A percentile compares a stretch with the other conserved stretches of the same genome.
These are phyloP conservation scores for Chloris gayana DNA, from an alignment of 176 grass and related monocot genomes.

Conservation along the genomic window DNA sequence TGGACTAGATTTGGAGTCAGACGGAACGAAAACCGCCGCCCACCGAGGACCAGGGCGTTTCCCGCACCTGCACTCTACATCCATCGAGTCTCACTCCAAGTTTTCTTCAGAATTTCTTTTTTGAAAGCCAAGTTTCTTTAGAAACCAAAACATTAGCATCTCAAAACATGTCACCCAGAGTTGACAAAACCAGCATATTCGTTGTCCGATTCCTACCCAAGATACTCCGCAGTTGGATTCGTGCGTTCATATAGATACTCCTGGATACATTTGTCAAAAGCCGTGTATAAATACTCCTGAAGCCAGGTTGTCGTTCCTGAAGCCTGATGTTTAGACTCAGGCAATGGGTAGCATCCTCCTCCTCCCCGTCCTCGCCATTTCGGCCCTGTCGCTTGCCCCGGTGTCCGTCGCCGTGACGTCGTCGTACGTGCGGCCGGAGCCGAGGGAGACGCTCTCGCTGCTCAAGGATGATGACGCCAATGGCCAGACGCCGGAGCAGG, in stretches of 20 bases:
- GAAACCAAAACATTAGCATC: neutral
- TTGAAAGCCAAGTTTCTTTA: neutral
- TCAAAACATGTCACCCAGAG: neutral
- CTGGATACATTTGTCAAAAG: no score
- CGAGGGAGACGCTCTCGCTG: slow-evolving; percentile 38
- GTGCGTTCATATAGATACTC: slow-evolving; percentile 1
- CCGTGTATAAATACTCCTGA: no score
- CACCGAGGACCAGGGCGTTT: no score
- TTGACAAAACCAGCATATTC: slow-evolving; percentile 3
- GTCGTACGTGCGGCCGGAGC: slow-evolving; percentile 49
- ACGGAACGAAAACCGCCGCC: no score
- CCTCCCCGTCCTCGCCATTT: neutral
- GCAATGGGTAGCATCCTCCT: neutral
- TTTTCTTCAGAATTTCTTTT: no score
- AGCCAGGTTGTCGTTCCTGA: neutral
- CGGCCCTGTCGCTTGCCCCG: neutral
- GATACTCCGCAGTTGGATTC: neutral
- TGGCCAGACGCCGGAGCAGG: slow-evolving; percentile 61
- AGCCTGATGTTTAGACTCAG: neutral
- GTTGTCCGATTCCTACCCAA: neutral
- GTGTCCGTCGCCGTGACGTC: slow-evolving; percentile 40
- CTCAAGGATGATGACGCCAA: slow-evolving; percentile 31
- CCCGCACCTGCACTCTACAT: no score
- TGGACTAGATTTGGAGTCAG: no score
- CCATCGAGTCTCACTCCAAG: no score